Conservation (phyloP, 208 protist genomes). For the Sergeia podlipaevii region DNA sequence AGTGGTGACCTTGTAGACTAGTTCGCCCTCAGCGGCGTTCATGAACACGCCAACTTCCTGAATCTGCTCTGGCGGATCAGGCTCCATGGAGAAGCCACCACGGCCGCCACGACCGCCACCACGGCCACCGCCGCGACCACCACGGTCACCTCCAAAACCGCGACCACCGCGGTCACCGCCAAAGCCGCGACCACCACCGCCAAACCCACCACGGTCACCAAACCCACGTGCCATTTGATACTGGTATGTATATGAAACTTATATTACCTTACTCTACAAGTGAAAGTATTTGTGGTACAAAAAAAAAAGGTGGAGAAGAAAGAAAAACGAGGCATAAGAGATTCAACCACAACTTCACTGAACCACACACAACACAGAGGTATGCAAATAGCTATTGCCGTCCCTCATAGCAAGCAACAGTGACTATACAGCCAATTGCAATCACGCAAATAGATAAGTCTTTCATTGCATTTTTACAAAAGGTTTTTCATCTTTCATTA, state of each 20-base stretch:
- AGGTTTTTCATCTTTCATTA: too few species aligned
- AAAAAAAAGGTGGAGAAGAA: not conserved
- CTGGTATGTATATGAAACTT: not conserved
- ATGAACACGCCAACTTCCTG: constrained; percentile 79
- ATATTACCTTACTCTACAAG: not conserved
- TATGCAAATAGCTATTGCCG: too few species aligned
- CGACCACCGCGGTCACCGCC: constrained; percentile 29
- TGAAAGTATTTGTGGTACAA: not conserved
- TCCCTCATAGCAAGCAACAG: too few species aligned
- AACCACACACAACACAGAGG: too few species aligned
- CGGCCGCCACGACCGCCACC: constrained; percentile 63
- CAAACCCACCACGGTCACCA: constrained; percentile 26
- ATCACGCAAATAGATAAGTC: too few species aligned
- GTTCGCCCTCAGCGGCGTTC: constrained; percentile 85
- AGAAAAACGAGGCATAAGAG: constrained; percentile 1
- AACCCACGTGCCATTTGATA: constrained; percentile 16
- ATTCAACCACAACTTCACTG: too few species aligned
- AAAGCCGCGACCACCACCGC: constrained; percentile 14
- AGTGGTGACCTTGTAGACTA: constrained; percentile 79
- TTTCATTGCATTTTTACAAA: too few species aligned
- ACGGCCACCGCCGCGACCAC: constrained; percentile 24
- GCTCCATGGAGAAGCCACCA: constrained; percentile 57
- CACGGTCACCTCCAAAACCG: constrained; percentile 33
- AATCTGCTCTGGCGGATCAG: constrained; percentile 85
- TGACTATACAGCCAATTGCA: too few species aligned